Evolutionary conservation across 768 basidiomycete species (phyloP).

Genomic region (Lentinula guzmanii): DNA sequence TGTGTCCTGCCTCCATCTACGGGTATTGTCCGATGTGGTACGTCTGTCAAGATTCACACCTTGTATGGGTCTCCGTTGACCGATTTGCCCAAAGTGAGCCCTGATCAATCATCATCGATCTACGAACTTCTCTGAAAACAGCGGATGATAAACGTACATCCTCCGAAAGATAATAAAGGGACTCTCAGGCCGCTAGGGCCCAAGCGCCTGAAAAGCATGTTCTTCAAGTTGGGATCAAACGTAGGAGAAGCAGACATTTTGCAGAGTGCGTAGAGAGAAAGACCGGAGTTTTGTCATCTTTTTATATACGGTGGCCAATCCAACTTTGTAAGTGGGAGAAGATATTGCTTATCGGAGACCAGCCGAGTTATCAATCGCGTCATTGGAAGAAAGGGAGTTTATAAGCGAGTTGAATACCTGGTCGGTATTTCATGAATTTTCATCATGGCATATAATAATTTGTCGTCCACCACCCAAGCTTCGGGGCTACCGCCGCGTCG

Average conservation of each 20-base stretch:
- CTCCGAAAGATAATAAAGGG: constrained; percentile 49
- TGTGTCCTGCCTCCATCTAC: too few relatives aligned
- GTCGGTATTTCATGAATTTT: background rate
- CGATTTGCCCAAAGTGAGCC: constrained; percentile 59
- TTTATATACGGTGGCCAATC: background rate
- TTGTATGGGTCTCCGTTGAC: constrained; percentile 69
- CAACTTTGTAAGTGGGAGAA: background rate
- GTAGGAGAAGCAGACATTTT: background rate
- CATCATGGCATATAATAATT: background rate
- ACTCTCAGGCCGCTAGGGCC: constrained; percentile 47
- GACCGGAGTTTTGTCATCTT: background rate
- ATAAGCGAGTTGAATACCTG: too few relatives aligned
- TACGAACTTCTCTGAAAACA: background rate
- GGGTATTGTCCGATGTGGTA: too few relatives aligned
- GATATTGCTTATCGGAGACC: background rate
- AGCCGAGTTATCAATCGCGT: background rate
- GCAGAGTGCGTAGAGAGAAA: background rate
- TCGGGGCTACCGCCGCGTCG: background rate
- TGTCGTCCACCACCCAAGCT: background rate
- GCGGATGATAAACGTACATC: constrained; percentile 27
- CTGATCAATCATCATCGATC: constrained; percentile 10
- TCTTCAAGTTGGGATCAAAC: constrained; percentile 23
- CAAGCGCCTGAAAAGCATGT: constrained; percentile 39
- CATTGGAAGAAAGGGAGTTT: too few relatives aligned
- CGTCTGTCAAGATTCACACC: constrained; percentile 13